Base-by-base conservation (phyloP, 2,329 filamentous ascomycete genomes). In the Stemphylium lycopersici region DNA sequence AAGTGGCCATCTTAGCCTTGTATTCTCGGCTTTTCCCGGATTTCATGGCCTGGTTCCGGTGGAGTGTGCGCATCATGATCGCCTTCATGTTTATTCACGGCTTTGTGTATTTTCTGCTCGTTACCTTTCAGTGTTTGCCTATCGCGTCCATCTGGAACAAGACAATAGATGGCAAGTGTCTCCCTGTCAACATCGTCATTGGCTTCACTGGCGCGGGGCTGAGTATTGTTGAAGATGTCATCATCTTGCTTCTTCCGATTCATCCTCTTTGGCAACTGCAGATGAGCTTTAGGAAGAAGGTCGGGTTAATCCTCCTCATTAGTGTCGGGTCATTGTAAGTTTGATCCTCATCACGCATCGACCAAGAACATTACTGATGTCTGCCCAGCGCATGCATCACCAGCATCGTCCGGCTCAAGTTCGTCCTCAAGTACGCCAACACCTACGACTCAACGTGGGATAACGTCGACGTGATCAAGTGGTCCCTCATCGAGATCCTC, bases 401-500 rank as follows among this genome's bases (percentile, higher is more conserved):
- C 31, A 60, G 60, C 29, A 56, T 63, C 11, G 26, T 63, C 13
- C 60, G 57, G 16, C 55, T 63, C 22, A 55, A 51, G n/a, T 63
- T 24, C 32, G 34, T 63, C 3, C 36, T 63, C 5, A 55, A 63
- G 26, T 60, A 56, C 39, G 47, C 55, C 4, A 60, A 58, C 31
- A 52, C 55, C 3, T 60, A 48, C 24, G 57, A 61, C 48, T 52
- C 55, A 6, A 63, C 60, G 1, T 63, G 57, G 60, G 60, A 63
- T 12, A 61, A 63, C 12, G 60, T 58, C n/a, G 57, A 63, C 22
- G 48, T 61, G 4, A 46, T 57, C 47, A 61, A 58, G 18, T 63
- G 60, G 60, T 63, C 60, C n/a, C 47, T 61, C 3, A 61, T 63
- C 22, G 60, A 63, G 38, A 55, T 58, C 4, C 44, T 63, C 8